Base-by-base conservation (phyloP, 2,329 filamentous ascomycete species). In the Aspergillus sp. region DNA sequence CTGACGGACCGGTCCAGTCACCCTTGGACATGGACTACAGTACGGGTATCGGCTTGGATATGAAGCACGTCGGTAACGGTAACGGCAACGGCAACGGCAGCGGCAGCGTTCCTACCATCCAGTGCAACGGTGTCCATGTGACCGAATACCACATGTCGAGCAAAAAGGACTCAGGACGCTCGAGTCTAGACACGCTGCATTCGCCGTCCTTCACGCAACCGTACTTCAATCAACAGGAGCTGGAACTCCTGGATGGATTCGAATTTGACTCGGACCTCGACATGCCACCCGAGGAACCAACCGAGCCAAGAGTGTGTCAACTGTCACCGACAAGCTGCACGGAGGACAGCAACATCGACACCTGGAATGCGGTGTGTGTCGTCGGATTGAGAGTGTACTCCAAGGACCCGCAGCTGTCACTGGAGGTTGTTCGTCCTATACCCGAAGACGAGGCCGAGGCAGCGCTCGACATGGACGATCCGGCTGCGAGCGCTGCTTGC, bases 311-410 rank as follows among this genome's bases (percentile, higher is more conserved):
- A 49, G 45, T 47, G 18, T 24, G 55, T 31, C 63, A 54, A 3
- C 52, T 42, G 26, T 46, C 57, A n/a, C 58, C 59, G 11, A 59
- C 36, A 50, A 55, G 58, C 20, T 60, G 60, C 49, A 58, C 58
- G 3, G 68, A 60, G 10, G 69, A 67, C 36, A 60, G 60, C 14
- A 67, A 64, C 24, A 65, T 63, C 12, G 73, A 77, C 60, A 84
- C 84, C 0, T 87, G 85, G 85, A 86, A 87, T 65, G 85, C 85
- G 0, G 79, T 86, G 1, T 85, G 83, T 61, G 84, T 87, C 16
- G 79, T 87, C 4, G 85, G 85, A 0, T 69, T 87, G 31, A 76
- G 84, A 6, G 84, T 87, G 0, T 87, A 85, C 66, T 81, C 79
- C 10, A 80, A 83, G 60, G 81, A 84, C 61, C 74, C 73, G 6